Conservation (phyloP, 306 rosid species). For the Hippophae gyantsensis region DNA sequence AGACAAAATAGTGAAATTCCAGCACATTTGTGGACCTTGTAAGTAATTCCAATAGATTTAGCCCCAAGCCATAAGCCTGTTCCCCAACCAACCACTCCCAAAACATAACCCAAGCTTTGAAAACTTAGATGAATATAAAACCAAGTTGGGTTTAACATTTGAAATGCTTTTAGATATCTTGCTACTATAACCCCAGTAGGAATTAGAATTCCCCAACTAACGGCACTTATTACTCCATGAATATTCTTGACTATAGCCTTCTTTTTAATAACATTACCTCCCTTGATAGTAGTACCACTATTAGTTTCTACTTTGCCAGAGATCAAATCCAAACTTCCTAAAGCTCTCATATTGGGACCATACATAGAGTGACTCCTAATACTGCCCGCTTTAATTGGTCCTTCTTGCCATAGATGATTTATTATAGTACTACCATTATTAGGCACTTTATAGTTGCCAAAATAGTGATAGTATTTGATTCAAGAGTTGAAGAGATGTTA, state of each 20-base stretch:
- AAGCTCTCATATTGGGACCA: constrained; percentile 7
- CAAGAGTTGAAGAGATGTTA: neutral
- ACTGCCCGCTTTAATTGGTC: constrained; percentile 10
- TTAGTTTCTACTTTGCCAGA: constrained; percentile 6
- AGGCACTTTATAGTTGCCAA: constrained; percentile 14
- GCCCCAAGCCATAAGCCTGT: constrained; percentile 12
- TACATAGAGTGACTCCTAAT: constrained; percentile 5
- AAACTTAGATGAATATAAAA: constrained; percentile 15
- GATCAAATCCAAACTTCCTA: constrained; percentile 21
- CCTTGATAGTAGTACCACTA: neutral
- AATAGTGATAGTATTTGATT: constrained; percentile 1
- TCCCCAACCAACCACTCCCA: constrained; percentile 15
- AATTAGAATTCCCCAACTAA: constrained; percentile 36
- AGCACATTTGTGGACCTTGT: constrained; percentile 16
- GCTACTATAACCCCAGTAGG: constrained; percentile 24
- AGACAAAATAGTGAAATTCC: constrained; percentile 8
- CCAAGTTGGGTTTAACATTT: constrained; percentile 8
- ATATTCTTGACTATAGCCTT: neutral
- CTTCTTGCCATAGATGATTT: constrained; percentile 32
- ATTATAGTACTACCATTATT: neutral
- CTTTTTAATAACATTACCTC: neutral
- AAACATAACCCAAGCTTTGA: constrained; percentile 3
- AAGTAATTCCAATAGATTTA: neutral
- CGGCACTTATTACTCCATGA: constrained; percentile 18
- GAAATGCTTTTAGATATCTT: constrained; percentile 15